phyloP scores from a whole-genome alignment of 768 basidiomycete genomes.

The Gymnopilus dilepis region DNA sequence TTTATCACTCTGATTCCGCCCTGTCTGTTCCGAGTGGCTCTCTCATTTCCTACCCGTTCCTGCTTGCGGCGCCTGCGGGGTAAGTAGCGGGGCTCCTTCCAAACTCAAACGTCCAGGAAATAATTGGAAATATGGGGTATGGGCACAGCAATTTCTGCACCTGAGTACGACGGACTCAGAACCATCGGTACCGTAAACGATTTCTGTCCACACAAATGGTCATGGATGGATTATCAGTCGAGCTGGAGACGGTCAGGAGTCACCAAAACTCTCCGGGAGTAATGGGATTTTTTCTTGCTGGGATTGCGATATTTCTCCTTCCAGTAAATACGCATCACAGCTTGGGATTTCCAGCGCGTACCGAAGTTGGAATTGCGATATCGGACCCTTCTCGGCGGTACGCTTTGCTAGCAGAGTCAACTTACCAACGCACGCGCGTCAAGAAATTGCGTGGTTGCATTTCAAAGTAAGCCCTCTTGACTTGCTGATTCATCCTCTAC shows the following conservation, averaged over 20 bases:
- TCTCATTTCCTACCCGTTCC: background rate
- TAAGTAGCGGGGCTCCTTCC: background rate
- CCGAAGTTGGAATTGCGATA: slow-evolving; percentile 1
- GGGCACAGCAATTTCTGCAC: background rate
- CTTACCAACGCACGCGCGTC: background rate
- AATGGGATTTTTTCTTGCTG: slow-evolving; percentile 4
- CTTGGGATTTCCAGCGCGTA: background rate
- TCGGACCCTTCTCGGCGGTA: slow-evolving; percentile 4
- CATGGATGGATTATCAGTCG: background rate
- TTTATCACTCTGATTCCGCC: background rate
- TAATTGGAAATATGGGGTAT: background rate
- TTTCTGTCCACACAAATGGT: background rate
- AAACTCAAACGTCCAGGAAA: background rate
- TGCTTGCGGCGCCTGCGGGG: slow-evolving; percentile 1
- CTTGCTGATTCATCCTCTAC: slow-evolving; percentile 1
- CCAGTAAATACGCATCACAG: background rate
- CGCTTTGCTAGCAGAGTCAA: background rate
- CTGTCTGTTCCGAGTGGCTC: slow-evolving; percentile 4
- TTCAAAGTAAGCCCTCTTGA: background rate
- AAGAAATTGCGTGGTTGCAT: background rate
- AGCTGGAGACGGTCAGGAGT: background rate
- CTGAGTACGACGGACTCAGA: background rate
- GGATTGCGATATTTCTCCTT: slow-evolving; percentile 7
- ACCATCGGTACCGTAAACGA: background rate
- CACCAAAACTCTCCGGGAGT: slow-evolving; percentile 1